Conservation (phyloP, 1,284 basidiomycete genomes). For the Rhodotorula sp. region DNA sequence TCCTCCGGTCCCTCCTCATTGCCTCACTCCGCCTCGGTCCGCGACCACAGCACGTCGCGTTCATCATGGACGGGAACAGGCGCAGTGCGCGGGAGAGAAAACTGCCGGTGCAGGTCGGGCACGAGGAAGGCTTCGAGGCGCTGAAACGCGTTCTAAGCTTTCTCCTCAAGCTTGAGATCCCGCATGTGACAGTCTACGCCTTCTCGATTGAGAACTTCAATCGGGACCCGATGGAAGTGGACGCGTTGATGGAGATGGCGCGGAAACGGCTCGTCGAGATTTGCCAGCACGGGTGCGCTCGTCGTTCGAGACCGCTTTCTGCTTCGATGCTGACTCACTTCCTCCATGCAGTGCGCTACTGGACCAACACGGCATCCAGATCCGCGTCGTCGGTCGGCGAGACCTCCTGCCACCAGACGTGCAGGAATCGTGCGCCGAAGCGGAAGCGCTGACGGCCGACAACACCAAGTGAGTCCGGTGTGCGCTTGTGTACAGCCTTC, state of each 20-base stretch:
- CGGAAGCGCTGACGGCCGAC: constrained; percentile 73
- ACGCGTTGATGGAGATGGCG: constrained; percentile 79
- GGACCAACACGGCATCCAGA: constrained; percentile 74
- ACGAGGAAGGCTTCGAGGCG: constrained; percentile 79
- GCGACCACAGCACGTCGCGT: constrained; percentile 84
- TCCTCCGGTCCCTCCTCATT: constrained; percentile 37
- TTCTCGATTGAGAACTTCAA: constrained; percentile 98
- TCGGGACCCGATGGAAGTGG: constrained; percentile 79
- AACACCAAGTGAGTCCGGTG: constrained; percentile 61
- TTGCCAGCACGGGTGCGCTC: constrained; percentile 72
- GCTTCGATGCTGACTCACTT: not conserved
- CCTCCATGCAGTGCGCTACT: constrained; percentile 62
- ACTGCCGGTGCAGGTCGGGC: constrained; percentile 69
- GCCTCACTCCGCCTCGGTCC: constrained; percentile 59
- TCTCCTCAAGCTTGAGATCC: constrained; percentile 70
- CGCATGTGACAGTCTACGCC: constrained; percentile 86
- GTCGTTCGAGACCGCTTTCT: not conserved
- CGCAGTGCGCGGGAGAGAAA: constrained; percentile 76
- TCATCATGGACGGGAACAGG: constrained; percentile 98
- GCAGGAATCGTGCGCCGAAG: constrained; percentile 65
- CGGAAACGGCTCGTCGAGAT: constrained; percentile 79
- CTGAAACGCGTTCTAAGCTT: constrained; percentile 68
- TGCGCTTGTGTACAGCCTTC: not conserved
- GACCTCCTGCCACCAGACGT: constrained; percentile 76
- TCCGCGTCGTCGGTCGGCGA: constrained; percentile 76